phyloP scores from a whole-genome alignment of 78 protist species.

The Speleostelium caveatum region DNA sequence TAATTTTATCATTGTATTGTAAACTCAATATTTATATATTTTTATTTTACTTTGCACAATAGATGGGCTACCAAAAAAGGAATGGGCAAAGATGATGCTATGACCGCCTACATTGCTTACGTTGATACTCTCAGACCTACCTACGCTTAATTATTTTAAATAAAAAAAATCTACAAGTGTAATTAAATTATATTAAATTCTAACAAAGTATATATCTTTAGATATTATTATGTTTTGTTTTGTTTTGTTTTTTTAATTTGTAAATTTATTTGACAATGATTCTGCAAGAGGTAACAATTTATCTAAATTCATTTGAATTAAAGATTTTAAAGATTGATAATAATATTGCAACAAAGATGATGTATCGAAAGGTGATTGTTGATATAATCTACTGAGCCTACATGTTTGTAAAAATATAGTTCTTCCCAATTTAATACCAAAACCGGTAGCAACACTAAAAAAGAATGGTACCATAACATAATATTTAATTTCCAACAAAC shows the following conservation, averaged over 20 bases:
- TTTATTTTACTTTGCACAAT: background rate
- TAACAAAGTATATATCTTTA: too few relatives aligned
- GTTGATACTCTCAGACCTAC: slow-evolving; percentile 44
- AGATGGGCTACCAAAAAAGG: slow-evolving; percentile 62
- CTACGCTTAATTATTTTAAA: slow-evolving; percentile 23
- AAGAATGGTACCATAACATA: slow-evolving; percentile 42
- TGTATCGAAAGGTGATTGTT: background rate
- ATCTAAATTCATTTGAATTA: background rate
- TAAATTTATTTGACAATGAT: too few relatives aligned
- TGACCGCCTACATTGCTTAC: slow-evolving; percentile 28
- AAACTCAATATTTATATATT: background rate
- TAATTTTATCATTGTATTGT: too few relatives aligned
- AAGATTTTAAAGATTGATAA: too few relatives aligned
- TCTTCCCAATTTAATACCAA: slow-evolving; percentile 68
- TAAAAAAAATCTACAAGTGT: too few relatives aligned
- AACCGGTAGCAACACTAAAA: slow-evolving; percentile 26
- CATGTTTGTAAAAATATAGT: background rate
- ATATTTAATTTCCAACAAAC: slow-evolving; percentile 26
- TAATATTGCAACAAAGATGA: background rate
- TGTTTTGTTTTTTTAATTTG: too few relatives aligned
- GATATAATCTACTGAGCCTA: background rate
- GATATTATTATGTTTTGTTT: too few relatives aligned
- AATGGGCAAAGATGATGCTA: slow-evolving; percentile 41
- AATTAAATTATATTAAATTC: too few relatives aligned
- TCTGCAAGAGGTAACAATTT: background rate